Conservation (phyloP, 2,329 filamentous ascomycete genomes). For the Fusarium transvaalense region DNA sequence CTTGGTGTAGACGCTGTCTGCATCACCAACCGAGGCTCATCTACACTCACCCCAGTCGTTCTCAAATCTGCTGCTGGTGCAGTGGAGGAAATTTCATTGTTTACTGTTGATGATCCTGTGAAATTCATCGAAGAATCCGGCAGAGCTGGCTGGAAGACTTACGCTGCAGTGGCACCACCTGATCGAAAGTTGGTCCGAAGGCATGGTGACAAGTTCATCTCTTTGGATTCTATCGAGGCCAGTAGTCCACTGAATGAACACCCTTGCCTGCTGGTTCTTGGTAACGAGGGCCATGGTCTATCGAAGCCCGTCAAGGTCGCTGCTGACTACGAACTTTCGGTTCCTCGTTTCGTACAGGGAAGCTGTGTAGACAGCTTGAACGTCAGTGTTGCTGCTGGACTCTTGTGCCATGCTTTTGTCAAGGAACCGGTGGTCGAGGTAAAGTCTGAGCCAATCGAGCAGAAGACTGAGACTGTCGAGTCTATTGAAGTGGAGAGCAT, state of each 20-base stretch:
- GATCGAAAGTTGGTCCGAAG: constrained; percentile 51
- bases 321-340: constrained; percentile 75
- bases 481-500: neutral
- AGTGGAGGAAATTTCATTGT: constrained; percentile 81
- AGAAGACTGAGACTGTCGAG: neutral
- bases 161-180: constrained; percentile 74
- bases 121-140: constrained; percentile 78
- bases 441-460: constrained; percentile 16
- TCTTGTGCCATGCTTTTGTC: constrained; percentile 79
- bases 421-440: constrained; percentile 49
- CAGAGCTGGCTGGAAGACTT: constrained; percentile 83
- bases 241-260: constrained; percentile 66
- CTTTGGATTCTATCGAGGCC: constrained; percentile 62
- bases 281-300: constrained; percentile 83
- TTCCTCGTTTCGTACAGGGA: constrained; percentile 67
- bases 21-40: constrained; percentile 79
- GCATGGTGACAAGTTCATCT: constrained; percentile 60
- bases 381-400: constrained; percentile 86
- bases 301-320: constrained; percentile 71
- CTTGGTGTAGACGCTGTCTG: constrained; percentile 89
- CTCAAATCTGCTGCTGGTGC: constrained; percentile 92
- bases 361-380: constrained; percentile 88
- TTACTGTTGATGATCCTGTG: constrained; percentile 75
- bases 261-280: constrained; percentile 84
- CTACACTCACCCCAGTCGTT: constrained; percentile 79